Evolutionary conservation across 371 early-diverging fungal genomes (phyloP).

Genomic region (Mortierella sp.): DNA sequence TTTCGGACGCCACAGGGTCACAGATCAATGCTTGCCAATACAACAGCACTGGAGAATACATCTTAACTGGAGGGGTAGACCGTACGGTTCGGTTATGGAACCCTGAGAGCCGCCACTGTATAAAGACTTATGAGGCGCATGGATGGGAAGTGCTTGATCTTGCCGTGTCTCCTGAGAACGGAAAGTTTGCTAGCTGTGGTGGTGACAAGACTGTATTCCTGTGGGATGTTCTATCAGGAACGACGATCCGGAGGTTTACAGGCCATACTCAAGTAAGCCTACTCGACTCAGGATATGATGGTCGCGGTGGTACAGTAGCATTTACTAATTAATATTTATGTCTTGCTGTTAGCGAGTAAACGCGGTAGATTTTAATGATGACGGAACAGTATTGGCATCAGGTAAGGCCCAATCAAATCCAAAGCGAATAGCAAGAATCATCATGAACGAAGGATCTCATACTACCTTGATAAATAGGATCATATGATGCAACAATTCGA

Average conservation of each 20-base stretch:
- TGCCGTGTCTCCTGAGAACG: constrained; percentile 83
- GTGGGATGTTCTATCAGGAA: constrained; percentile 90
- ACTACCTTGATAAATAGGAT: constrained; percentile 62
- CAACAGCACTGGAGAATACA: constrained; percentile 79
- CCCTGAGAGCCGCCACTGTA: constrained; percentile 71
- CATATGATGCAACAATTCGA: constrained; percentile 91
- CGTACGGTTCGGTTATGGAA: constrained; percentile 87
- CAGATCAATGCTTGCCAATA: constrained; percentile 72
- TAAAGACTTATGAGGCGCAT: constrained; percentile 89
- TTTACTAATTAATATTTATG: not conserved
- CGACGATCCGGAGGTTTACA: constrained; percentile 76
- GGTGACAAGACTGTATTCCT: constrained; percentile 84
- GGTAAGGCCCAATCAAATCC: constrained; percentile 55
- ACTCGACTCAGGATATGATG: not conserved
- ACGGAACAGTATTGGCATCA: constrained; percentile 84
- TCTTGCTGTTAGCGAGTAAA: constrained; percentile 76
- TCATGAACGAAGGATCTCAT: not conserved
- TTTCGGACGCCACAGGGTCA: constrained; percentile 46
- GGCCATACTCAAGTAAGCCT: constrained; percentile 83
- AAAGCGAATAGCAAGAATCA: not conserved
- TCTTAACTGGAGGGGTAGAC: constrained; percentile 86
- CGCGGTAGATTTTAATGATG: constrained; percentile 83
- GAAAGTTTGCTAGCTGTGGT: constrained; percentile 86
- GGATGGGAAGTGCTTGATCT: constrained; percentile 89
- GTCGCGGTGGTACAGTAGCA: no score